Evolutionary conservation across 495 filamentous ascomycete genomes (phyloP), one percentile per base, ranked within the genome.

Genomic region (Penicillium argentinense): DNA sequence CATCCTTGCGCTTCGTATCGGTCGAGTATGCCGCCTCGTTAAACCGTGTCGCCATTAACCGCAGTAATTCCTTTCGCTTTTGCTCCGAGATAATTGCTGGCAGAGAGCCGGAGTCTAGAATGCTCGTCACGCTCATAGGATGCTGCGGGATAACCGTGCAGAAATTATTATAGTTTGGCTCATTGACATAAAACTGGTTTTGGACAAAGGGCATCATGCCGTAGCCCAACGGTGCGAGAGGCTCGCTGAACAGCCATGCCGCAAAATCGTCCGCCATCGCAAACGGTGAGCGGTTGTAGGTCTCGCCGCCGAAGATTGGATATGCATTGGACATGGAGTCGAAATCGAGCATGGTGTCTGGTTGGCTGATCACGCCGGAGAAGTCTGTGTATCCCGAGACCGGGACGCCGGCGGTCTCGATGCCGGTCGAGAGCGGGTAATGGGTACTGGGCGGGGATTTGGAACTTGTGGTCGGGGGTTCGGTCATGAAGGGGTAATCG

Each of bases 201-300:
- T 57, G 68, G 7, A 68, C 42, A 12, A 66, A 54, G 13, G 73
- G 68, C 30, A 74, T 62, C 57, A 73, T 68, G 14, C 59, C 63
- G 45, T 68, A 64, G 3, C 58, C 60, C 39, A 71, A 32, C 18
- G 74, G 68, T 2, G 74, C 51, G 11, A 63, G 33, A 5, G 72
- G 68, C 18, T 86, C 87, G 59, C 87, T 92, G 70, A 97, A 96
- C 17, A 97, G 72, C 77, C 88, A 96, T 13, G 87, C 87, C 24
- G 92, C 83, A 64, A 96, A 96, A 62, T 95, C 91, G 56, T 96
- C 92, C 6, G 89, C 85, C 72, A 96, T 89, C 13, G 85, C 84
- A 56, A 87, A 90, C 9, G 93, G 91, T 4, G 91, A 96, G 38
- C 91, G 84, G 51, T 85, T 89, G 49, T 89, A 75, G 11, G 80